Evolutionary conservation across 495 filamentous ascomycete genomes (phyloP).

Genomic region (Podospora fimiseda): DNA sequence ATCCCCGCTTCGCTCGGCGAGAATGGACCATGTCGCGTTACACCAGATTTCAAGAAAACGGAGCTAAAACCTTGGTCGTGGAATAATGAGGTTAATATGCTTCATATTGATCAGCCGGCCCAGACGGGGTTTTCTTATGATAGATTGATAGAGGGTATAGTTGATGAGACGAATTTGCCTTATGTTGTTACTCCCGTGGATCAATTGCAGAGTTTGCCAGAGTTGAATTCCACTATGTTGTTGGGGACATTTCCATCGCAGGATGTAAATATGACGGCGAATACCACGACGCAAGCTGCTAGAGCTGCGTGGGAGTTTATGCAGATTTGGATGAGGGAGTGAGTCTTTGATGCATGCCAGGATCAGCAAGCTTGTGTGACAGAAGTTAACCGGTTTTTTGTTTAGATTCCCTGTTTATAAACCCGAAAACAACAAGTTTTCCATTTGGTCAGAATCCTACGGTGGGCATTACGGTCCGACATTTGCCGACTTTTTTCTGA

Average conservation of each 20-base stretch:
- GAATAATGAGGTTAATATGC: conserved; percentile 63
- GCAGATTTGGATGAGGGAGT: conserved; percentile 50
- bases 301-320: conserved; percentile 60
- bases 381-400: conserved; percentile 23
- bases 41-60: conserved; percentile 40
- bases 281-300: conserved; percentile 57
- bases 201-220: conserved; percentile 14
- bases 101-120: conserved; percentile 62
- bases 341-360: too few species aligned
- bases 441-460: conserved; percentile 56
- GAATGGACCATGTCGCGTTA: conserved; percentile 38
- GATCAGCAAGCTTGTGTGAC: too few species aligned
- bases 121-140: conserved; percentile 49
- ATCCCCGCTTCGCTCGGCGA: conserved; percentile 56
- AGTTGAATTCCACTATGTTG: conserved; percentile 36
- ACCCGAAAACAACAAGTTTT: conserved; percentile 32
- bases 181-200: conserved; percentile 13
- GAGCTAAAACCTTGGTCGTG: conserved; percentile 48
- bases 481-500: conserved; percentile 53
- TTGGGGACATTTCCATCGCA: conserved; percentile 54
- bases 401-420: conserved; percentile 56
- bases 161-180: conserved; percentile 19
- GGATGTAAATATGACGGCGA: conserved; percentile 44
- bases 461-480: conserved; percentile 55
- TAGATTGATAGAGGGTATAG: conserved; percentile 34